Percentiles rank a stretch among this genome's conserved stretches.
Evolutionary conservation across 2,329 filamentous ascomycete genomes (phyloP).

Genomic region (Aspergillus fischeri): DNA sequence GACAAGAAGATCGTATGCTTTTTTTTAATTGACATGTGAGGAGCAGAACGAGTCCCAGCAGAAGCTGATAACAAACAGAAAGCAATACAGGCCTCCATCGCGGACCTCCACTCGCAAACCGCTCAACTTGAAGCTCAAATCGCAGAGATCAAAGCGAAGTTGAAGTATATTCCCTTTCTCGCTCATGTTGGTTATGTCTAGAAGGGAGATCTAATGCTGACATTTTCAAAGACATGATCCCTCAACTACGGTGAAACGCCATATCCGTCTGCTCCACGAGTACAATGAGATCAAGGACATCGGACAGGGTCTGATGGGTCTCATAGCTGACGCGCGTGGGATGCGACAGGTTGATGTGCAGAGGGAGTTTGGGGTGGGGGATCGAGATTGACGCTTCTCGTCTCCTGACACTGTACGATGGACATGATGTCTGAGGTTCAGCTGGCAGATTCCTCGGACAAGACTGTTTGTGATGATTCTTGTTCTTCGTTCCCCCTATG

Average conservation of each 20-base stretch:
- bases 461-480: neutral
- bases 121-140: constrained; percentile 34
- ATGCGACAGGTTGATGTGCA: constrained; percentile 47
- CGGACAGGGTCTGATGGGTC: constrained; percentile 60
- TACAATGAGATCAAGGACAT: constrained; percentile 71
- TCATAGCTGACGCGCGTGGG: constrained; percentile 63
- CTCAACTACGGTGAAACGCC: constrained; percentile 53
- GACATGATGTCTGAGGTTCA: neutral
- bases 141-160: constrained; percentile 27
- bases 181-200: neutral
- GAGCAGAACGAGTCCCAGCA: neutral
- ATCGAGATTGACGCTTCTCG: constrained; percentile 28
- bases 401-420: neutral
- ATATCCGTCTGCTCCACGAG: constrained; percentile 62
- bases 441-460: neutral
- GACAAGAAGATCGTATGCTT: constrained; percentile 26
- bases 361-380: constrained; percentile 36
- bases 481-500: neutral
- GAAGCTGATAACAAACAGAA: constrained; percentile 19
- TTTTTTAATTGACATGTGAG: neutral
- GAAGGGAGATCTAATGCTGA: neutral
- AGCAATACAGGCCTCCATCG: constrained; percentile 21
- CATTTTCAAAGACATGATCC: constrained; percentile 35
- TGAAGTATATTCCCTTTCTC: constrained; percentile 28
- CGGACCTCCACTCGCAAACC: constrained; percentile 46